Evolutionary conservation across 1,284 basidiomycete genomes (phyloP).

Genomic region (Mycena sp.): DNA sequence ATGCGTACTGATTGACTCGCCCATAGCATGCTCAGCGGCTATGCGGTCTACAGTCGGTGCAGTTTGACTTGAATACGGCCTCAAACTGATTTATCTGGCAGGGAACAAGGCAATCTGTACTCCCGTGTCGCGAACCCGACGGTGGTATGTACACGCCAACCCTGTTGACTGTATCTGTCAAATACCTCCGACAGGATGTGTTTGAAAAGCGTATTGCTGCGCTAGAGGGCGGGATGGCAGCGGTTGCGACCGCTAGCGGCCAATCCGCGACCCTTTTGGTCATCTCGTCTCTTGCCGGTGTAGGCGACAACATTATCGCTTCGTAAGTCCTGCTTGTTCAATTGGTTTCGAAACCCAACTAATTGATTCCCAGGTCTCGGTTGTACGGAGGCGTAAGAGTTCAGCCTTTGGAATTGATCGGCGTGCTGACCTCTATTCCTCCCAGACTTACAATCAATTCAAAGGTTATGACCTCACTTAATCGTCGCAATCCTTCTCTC

Average conservation of each 20-base stretch:
- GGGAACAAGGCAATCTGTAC: conserved; percentile 69
- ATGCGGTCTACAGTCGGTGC: conserved; percentile 72
- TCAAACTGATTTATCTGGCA: neutral
- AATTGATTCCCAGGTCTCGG: conserved; percentile 49
- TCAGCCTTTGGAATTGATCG: neutral
- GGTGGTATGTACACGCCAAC: conserved; percentile 59
- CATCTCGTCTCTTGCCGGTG: conserved; percentile 58
- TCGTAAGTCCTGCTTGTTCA: conserved; percentile 54
- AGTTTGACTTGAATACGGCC: neutral
- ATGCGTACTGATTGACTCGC: conserved; percentile 40
- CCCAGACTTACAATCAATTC: conserved; percentile 87
- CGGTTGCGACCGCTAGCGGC: conserved; percentile 71
- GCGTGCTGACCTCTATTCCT: conserved; percentile 32
- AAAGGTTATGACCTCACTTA: conserved; percentile 63
- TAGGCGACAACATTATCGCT: conserved; percentile 70
- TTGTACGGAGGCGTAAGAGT: conserved; percentile 75
- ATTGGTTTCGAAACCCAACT: neutral
- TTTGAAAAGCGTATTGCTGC: conserved; percentile 78
- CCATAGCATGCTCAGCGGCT: conserved; percentile 83
- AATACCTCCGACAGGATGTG: conserved; percentile 55
- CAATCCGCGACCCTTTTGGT: conserved; percentile 76
- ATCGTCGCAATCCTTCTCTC: neutral
- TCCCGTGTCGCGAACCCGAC: conserved; percentile 86
- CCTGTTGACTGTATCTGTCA: neutral
- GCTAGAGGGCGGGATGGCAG: conserved; percentile 73